Evolutionary conservation across 306 rosid species (phyloP).

Genomic region (Chamaecrista fasciculata): DNA sequence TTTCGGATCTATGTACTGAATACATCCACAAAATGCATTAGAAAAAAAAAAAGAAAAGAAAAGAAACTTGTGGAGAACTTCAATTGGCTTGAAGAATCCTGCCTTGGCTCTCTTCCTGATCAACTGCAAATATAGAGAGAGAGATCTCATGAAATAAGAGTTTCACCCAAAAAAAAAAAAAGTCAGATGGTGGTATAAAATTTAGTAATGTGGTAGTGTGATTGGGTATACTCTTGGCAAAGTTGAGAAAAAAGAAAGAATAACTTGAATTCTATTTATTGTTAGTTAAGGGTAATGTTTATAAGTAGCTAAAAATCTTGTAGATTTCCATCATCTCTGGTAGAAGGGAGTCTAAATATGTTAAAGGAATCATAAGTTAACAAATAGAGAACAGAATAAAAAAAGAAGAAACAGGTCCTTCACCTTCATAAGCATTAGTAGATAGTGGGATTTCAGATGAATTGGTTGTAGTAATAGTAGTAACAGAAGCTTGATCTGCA

Average conservation of each 20-base stretch:
- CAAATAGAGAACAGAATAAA: neutral
- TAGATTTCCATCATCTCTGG: too few relatives aligned
- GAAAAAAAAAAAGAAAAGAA: neutral
- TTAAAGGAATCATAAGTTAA: neutral
- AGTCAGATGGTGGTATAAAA: constrained; percentile 2
- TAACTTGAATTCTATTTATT: too few relatives aligned
- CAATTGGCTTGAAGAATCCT: constrained; percentile 79
- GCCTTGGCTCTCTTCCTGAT: constrained; percentile 59
- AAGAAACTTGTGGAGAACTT: constrained; percentile 22
- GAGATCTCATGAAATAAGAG: neutral
- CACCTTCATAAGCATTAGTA: constrained; percentile 55
- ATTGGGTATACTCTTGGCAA: too few relatives aligned
- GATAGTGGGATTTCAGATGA: constrained; percentile 39
- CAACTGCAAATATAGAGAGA: constrained; percentile 47
- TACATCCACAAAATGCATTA: constrained; percentile 13
- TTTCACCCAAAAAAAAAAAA: neutral
- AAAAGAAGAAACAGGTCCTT: neutral
- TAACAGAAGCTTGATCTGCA: constrained; percentile 25
- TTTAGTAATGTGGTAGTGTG: too few relatives aligned
- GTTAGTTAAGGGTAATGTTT: too few relatives aligned
- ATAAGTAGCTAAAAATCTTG: too few relatives aligned
- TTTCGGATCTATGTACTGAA: constrained; percentile 29
- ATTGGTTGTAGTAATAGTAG: neutral
- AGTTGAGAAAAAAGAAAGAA: too few relatives aligned
- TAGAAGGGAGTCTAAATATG: neutral